Evolutionary conservation across 495 filamentous ascomycete species (phyloP), one percentile per base, ranked within the genome.

Genomic region (Neurospora sp.): DNA sequence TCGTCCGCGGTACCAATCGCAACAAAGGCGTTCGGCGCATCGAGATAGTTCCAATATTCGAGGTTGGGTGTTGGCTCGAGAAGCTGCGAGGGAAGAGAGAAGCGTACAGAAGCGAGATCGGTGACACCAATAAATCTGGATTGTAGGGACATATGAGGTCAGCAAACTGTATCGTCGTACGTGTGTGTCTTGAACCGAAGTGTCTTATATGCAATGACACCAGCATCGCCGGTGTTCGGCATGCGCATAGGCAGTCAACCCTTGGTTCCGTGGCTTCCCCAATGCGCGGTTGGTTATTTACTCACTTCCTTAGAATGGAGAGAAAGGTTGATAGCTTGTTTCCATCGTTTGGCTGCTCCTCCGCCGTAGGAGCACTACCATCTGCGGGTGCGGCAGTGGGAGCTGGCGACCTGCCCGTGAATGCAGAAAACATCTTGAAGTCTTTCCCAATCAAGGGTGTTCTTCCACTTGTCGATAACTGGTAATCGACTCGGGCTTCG

Each of bases 31-130:
- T 97, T 96, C 8, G 96, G 96, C 74, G 93, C 89, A 81, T 99
- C 96, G 79, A 99, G 86, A 78, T 99, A 99, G 76, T 96, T 94
- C 96, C 96, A 99, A 83, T 99, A 99, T 85, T 99, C 96, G 74
- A 99, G 85, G 78, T 99, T 99, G 37, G 96, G 96, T 4, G 92
- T 94, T 20, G 96, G 96, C 79, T 99, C 96, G 75, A 99, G 86
- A 31, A 99, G 91, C 79, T 98, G 95, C 38, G 96, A 93, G 3
- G 96, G 96, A 35, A 99, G 87, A 2, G 95, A 98, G 84, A 99
- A 99, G 71, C 96, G 92, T 73, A 98, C 94, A 59, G 93, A 89
- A 27, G 96, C 96, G 74, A 99, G 95, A 84, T 99, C 96, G 75
- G 94, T 84, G 70, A 99, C 96, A 72, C 96, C 96, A 78, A 97